Evolutionary conservation across 805 yeast species (phyloP).

Genomic region (Candida hungchunana): DNA sequence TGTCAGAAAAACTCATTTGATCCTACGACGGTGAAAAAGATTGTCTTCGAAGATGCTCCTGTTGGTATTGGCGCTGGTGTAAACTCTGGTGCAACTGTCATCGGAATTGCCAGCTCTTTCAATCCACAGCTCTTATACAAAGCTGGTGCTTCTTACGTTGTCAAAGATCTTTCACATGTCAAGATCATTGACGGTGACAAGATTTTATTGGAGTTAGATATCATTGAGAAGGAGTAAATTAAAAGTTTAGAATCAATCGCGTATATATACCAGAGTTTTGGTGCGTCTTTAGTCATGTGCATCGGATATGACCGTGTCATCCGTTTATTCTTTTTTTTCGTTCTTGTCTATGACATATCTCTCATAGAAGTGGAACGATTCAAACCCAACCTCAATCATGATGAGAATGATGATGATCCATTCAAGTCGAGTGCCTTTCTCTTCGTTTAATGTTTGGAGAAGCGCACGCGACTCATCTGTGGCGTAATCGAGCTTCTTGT

Average conservation of each 20-base stretch:
- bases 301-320: no score
- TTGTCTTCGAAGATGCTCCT: constrained; percentile 88
- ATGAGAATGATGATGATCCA: constrained; percentile 85
- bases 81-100: constrained; percentile 77
- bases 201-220: constrained; percentile 23
- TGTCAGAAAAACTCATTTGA: constrained; percentile 34
- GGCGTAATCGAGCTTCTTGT: constrained; percentile 84
- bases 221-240: constrained; percentile 17
- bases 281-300: no score
- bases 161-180: constrained; percentile 52
- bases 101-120: constrained; percentile 82
- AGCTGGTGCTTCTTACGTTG: constrained; percentile 80
- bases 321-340: constrained; percentile 1
- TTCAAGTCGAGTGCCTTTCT: constrained; percentile 71
- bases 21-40: constrained; percentile 38
- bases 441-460: constrained; percentile 69
- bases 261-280: no score
- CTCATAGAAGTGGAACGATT: constrained; percentile 69
- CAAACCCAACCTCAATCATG: constrained; percentile 81
- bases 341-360: constrained; percentile 29
- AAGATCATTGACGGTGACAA: constrained; percentile 24
- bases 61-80: constrained; percentile 86
- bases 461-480: constrained; percentile 83
- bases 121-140: constrained; percentile 44
- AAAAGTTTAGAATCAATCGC: not conserved